Evolutionary conservation across 208 protist genomes (phyloP).

Genomic region (Entamoeba invadens): DNA sequence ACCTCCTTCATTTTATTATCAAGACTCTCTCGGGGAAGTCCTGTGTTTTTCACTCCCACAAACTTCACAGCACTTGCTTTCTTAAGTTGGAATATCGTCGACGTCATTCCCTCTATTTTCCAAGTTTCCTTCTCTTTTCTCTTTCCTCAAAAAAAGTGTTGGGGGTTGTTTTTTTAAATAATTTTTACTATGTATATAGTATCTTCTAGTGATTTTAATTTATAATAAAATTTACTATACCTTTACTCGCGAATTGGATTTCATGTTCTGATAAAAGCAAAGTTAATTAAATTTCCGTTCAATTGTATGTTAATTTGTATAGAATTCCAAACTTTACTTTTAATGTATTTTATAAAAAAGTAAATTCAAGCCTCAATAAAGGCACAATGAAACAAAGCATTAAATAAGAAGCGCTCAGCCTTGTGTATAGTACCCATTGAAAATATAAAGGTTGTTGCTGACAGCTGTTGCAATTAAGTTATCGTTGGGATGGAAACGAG

Average conservation of each 20-base stretch:
- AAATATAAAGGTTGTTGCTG: conserved; percentile 9
- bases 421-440: neutral
- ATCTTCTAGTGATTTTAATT: too few species aligned
- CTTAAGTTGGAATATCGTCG: neutral
- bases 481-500: neutral
- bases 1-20: neutral
- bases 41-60: neutral
- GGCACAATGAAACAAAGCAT: neutral
- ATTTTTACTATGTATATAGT: neutral
- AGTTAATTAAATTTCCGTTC: too few species aligned
- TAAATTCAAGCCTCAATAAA: too few species aligned
- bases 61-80: neutral
- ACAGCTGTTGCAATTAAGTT: neutral
- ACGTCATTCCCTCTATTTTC: neutral
- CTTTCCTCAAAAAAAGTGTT: too few species aligned
- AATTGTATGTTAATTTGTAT: too few species aligned
- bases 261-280: too few species aligned
- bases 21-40: neutral
- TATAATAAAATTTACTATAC: too few species aligned
- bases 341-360: neutral
- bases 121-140: neutral
- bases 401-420: neutral
- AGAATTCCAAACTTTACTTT: neutral
- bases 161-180: neutral
- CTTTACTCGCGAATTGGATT: too few species aligned